Conservation (phyloP, 768 basidiomycete species). For the Termitomyces sp. region DNA sequence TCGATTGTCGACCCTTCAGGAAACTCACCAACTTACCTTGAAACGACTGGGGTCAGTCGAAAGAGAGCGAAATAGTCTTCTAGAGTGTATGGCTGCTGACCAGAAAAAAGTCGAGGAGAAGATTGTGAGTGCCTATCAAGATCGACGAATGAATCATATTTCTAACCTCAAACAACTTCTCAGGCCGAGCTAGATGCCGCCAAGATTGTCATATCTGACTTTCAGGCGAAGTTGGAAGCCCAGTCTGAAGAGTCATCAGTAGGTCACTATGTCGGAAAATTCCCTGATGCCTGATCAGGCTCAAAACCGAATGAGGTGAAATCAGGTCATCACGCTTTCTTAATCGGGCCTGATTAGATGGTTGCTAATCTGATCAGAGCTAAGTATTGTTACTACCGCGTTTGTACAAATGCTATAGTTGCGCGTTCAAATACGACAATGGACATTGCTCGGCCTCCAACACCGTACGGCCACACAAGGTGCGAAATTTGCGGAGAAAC, state of each 20-base stretch:
- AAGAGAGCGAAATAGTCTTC: background rate
- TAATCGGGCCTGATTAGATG: no score
- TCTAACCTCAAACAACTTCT: background rate
- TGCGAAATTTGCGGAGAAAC: no score
- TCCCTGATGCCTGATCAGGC: no score
- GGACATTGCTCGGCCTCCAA: no score
- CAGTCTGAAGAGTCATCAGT: background rate
- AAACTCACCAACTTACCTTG: background rate
- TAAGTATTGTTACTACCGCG: no score
- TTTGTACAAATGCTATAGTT: no score
- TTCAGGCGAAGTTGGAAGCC: background rate
- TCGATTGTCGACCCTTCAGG: background rate
- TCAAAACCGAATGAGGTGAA: no score
- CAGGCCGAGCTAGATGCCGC: background rate
- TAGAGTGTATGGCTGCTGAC: background rate
- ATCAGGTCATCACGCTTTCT: no score
- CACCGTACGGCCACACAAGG: no score
- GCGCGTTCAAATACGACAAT: no score
- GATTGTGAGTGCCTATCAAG: background rate
- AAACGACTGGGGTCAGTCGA: background rate
- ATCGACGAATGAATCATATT: background rate
- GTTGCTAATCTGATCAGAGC: no score
- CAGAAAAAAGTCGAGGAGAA: background rate
- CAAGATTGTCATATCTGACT: background rate
- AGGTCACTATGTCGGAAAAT: background rate